phyloP scores from a whole-genome alignment of 805 yeast genomes.

The Isabelozyma pseudorhagii region DNA sequence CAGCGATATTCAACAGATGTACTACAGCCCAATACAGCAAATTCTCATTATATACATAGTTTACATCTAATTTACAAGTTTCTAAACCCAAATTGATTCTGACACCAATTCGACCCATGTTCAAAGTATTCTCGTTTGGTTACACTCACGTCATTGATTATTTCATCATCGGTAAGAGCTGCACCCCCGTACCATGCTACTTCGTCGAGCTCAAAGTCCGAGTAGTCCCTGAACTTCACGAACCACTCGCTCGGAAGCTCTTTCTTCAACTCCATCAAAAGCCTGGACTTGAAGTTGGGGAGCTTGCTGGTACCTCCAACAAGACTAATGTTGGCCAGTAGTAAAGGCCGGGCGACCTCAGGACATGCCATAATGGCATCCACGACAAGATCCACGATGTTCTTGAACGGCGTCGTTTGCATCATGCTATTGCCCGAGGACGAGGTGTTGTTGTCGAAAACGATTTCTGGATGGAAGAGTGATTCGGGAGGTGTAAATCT shows the following conservation, averaged over 20 bases:
- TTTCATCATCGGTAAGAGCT: slow-evolving; percentile 32
- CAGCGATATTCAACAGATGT: background rate
- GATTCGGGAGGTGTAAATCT: slow-evolving; percentile 86
- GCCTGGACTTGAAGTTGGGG: slow-evolving; percentile 62
- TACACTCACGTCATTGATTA: slow-evolving; percentile 52
- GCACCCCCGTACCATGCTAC: slow-evolving; percentile 38
- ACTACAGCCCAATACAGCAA: background rate
- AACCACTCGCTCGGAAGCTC: slow-evolving; percentile 73
- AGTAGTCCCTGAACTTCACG: slow-evolving; percentile 40
- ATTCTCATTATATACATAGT: background rate
- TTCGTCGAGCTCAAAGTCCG: slow-evolving; percentile 25
- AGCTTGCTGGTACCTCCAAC: slow-evolving; percentile 81
- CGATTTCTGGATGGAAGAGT: slow-evolving; percentile 77
- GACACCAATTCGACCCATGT: slow-evolving; percentile 66
- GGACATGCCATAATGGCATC: slow-evolving; percentile 72
- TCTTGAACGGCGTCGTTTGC: slow-evolving; percentile 53
- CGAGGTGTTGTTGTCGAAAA: slow-evolving; percentile 32
- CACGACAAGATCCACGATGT: slow-evolving; percentile 73
- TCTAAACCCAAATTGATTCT: slow-evolving; percentile 47
- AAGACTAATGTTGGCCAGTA: slow-evolving; percentile 74
- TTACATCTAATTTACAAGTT: slow-evolving; percentile 10
- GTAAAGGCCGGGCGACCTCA: slow-evolving; percentile 65
- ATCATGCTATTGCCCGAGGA: slow-evolving; percentile 25
- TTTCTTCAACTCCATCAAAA: slow-evolving; percentile 58
- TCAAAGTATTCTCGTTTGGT: slow-evolving; percentile 81